Evolutionary conservation across 371 early-diverging fungal species (phyloP), one percentile per base, ranked within the genome.

Genomic region (Mortierella sp.): DNA sequence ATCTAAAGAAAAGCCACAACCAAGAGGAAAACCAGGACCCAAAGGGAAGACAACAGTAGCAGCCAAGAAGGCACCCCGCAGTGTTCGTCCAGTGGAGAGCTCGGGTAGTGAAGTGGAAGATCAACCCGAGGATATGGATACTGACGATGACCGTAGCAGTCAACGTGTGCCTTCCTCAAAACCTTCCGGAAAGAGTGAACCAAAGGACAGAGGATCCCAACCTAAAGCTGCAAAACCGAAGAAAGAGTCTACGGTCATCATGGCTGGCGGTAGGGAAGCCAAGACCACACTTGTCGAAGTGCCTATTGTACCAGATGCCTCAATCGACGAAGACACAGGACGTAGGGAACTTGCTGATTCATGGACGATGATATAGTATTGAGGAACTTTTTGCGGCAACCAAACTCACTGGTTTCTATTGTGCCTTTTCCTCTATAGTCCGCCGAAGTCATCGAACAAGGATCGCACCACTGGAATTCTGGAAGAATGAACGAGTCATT

Each of bases 401-500:
- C n/a, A n/a, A n/a, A n/a, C n/a, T 39, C 39, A 39, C 44, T 43
- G 5, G 5, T 43, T 19, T 19, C 19, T 43, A 39, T 13, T 19
- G 27, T 37, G 19, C 46, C 29, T 19, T 58, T 16, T 40, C 27
- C 34, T 6, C 25, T n/a, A 10, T 70, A 71, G 71, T 71, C 2
- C 67, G 74, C 25, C 62, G 63, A 28, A 73, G 74, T 29, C 51
- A 48, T 27, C 62, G 74, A 21, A 67, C 67, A 2, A 62, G 58
- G 37, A 47, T 73, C n/a, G 48, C 59, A 14, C 74, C 74, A 13
- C 48, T 73, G 29, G 60, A 73, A 37, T 73, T 55, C 49, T 73
- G 74, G 74, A 67, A 58, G 58, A 73, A 73, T 37, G 74, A 73
- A 24, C 57, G 67, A 6, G 60, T 73, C 2, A 39, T 73, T 10